Evolutionary conservation across 2,329 filamentous ascomycete genomes (phyloP), one percentile per base, ranked within the genome.

Genomic region (Paradendryphiella salina): DNA sequence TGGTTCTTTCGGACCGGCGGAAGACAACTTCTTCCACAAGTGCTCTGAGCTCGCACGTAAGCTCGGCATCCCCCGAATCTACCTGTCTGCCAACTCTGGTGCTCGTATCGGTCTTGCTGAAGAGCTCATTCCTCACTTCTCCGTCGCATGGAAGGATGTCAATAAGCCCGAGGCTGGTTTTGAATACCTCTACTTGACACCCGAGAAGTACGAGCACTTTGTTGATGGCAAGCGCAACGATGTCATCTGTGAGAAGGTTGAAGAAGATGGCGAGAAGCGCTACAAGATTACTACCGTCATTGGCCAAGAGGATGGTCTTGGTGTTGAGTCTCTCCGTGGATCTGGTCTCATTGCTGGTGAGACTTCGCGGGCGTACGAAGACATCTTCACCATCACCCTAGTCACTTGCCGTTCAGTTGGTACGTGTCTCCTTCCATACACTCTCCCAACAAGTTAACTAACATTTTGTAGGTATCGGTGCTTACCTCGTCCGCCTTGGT

Each of bases 1-100:
- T 73, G 94, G 94, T 69, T 96, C 90, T 1, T 99, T 99, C 73
- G 94, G 94, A 44, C 94, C 94, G 33, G 87, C 88, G 77, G 94
- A 99, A 79, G 94, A 99, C 76, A 88, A 89, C 66, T 99, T 96
- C 85, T 99, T 99, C 85, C 83, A 95, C 82, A 96, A 97, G 82
- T 99, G 94, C 79, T 97, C 94, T 8, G 92, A 99, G 76, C 82
- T 96, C 61, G 94, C 94, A 56, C 87, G 92, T 66, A 93, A 90
- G 80, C 81, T 96, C 56, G 94, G 94, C 32, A 96, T 99, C 67
- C 94, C 94, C 18, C 89, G 94, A 64, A 93, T 99, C 72, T 99
- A 99, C 78, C 81, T 99, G 52, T 99, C 94, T 73, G 94, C 94
- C 73, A 99, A 99, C 83, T 99, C 94, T 52, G 94, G 94, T 83